Evolutionary conservation across 2,329 filamentous ascomycete genomes (phyloP), one percentile per base, ranked within the genome.

Genomic region (Fonsecaea monophora): DNA sequence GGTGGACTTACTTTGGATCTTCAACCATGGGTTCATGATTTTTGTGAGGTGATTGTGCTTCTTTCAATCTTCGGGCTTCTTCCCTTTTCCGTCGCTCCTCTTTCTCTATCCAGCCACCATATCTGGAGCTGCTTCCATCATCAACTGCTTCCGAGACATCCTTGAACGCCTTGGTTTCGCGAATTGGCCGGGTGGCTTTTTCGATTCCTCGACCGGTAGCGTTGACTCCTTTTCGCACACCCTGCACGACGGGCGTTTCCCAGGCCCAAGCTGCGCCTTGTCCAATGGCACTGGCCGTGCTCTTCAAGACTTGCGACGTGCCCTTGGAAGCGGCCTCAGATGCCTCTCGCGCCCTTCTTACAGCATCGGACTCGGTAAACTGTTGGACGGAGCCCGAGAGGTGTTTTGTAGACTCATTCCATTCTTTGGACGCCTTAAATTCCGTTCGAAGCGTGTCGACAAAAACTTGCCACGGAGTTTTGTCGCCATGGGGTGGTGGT

Each of bases 391-490:
- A 92, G 57, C 92, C 92, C 18, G 92, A 91, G 50, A 99, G 86
- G 72, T 95, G 92, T 82, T 99, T 98, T 50, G 94, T 99, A 53
- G 92, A 96, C 77, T 99, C 95, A 76, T 99, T 97, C 95, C 95
- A 99, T 79, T 99, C 95, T 77, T 98, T 97, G 15, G 94, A 98
- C 60, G 92, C 91, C 79, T 97, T 93, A 82, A 99, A 96, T 80
- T 99, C 95, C 65, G 85, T 86, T 78, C 92, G 88, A 80, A 99
- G 87, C n/a, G 95, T 99, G 77, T 99, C 95, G 76, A 92, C 92
- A 82, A 99, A 99, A 37, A 99, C 95, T 78, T 98, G 92, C 94
- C 95, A 98, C 62, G 95, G 95, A 2, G 94, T 95, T 84, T 99
- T 99, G 82, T 97, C 93, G 68, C 95, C 95, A 76, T 99, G 95